These are phyloP conservation scores for Raphanus hybrid DNA, from an alignment of 441 rosid genomes.

Conservation along the genomic window DNA sequence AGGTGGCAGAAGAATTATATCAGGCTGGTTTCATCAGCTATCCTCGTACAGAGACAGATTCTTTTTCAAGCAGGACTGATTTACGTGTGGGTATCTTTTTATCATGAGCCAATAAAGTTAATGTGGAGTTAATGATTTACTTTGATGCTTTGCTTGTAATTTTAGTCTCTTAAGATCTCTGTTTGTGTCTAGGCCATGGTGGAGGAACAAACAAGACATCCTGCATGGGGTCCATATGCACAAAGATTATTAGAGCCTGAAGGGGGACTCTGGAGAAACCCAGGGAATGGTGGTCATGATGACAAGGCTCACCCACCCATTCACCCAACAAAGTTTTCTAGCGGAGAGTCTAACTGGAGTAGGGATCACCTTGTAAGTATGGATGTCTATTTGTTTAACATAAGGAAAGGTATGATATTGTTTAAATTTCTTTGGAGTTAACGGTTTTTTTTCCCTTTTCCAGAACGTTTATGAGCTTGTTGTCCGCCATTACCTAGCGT, in stretches of 20 bases:
- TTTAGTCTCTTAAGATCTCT: conserved; percentile 34
- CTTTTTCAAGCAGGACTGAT: conserved; percentile 86
- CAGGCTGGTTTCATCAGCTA: conserved; percentile 98
- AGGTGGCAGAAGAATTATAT: conserved; percentile 98
- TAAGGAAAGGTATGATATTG: conserved; percentile 17
- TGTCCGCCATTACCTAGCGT: conserved; percentile 95
- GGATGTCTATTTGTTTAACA: conserved; percentile 21
- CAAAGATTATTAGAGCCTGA: conserved; percentile 75
- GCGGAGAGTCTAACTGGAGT: conserved; percentile 86
- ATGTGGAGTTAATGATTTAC: conserved; percentile 27
- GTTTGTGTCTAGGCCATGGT: conserved; percentile 64
- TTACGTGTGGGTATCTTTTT: conserved; percentile 75
- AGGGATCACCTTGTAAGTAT: conserved; percentile 83
- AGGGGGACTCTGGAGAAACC: conserved; percentile 90
- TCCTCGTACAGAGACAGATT: conserved; percentile 98
- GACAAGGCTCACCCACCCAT: conserved; percentile 99
- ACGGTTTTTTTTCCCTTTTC: conserved; percentile 21
- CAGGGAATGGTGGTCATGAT: conserved; percentile 92
- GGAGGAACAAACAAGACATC: conserved; percentile 85
- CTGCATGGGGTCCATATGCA: conserved; percentile 92
- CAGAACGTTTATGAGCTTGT: conserved; percentile 94
- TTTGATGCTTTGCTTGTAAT: conserved; percentile 20
- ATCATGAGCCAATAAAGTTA: conserved; percentile 21
- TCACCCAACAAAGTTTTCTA: conserved; percentile 92
- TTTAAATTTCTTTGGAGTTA: conserved; percentile 1